Conservation (phyloP, 2,329 filamentous ascomycete genomes). For the Dactylellina drechsleri region DNA sequence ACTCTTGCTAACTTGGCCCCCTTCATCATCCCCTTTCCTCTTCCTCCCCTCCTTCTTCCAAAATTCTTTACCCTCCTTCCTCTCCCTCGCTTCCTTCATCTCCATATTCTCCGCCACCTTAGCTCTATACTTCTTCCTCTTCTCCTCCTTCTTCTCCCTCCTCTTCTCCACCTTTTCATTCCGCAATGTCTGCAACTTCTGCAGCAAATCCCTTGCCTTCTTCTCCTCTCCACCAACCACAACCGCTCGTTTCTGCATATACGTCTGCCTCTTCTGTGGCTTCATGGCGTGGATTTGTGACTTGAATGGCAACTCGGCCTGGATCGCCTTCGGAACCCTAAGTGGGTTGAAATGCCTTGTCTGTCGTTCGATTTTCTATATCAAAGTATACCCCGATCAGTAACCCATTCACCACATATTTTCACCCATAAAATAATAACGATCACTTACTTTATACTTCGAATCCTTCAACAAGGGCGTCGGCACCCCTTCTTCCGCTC, state of each 20-base stretch:
- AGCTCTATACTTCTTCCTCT: slow-evolving; percentile 79
- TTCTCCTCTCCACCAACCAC: slow-evolving; percentile 82
- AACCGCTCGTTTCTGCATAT: slow-evolving; percentile 96
- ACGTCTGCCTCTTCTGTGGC: slow-evolving; percentile 82
- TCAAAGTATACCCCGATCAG: slow-evolving; percentile 11
- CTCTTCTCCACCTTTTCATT: slow-evolving; percentile 92
- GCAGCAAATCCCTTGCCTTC: slow-evolving; percentile 85
- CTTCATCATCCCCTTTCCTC: slow-evolving; percentile 69
- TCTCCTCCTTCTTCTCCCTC: slow-evolving; percentile 85
- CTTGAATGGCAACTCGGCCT: slow-evolving; percentile 88
- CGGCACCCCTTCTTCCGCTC: slow-evolving; percentile 76
- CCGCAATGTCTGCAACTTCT: slow-evolving; percentile 87
- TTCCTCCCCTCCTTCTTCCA: slow-evolving; percentile 92
- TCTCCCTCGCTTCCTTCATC: slow-evolving; percentile 86
- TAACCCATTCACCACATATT: slow-evolving; percentile 3
- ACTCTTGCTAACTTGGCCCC: slow-evolving; percentile 64
- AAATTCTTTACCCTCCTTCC: slow-evolving; percentile 89
- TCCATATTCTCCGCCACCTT: slow-evolving; percentile 84
- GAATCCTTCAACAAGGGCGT: slow-evolving; percentile 86
- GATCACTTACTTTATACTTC: slow-evolving; percentile 72
- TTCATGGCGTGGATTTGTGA: slow-evolving; percentile 86
- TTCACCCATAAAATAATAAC: background rate
- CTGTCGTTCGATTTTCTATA: slow-evolving; percentile 68
- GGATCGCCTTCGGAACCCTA: slow-evolving; percentile 79
- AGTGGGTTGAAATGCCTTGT: slow-evolving; percentile 81